phyloP scores from a whole-genome alignment of 164 flowering plant species.

The Vitis labrusca region DNA sequence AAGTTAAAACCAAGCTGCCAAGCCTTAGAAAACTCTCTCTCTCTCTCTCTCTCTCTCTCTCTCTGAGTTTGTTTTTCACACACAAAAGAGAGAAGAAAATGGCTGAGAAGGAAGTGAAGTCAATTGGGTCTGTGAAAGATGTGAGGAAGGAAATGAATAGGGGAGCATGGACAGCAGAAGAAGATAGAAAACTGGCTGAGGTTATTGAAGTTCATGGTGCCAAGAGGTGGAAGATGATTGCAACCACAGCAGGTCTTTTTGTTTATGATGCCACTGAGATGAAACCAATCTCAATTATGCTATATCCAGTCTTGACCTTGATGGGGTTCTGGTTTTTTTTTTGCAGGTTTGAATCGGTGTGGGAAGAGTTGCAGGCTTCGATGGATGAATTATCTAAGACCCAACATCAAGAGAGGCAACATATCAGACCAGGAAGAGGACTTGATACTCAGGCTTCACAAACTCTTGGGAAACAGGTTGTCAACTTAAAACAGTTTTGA shows the following conservation, averaged over 20 bases:
- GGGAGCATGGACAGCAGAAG: slow-evolving; percentile 55
- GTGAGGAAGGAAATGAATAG: slow-evolving; percentile 22
- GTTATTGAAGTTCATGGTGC: slow-evolving; percentile 40
- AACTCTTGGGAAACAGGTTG: slow-evolving; percentile 49
- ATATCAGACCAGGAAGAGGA: slow-evolving; percentile 58
- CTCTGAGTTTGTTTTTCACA: no score
- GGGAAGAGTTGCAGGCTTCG: slow-evolving; percentile 52
- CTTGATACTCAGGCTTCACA: slow-evolving; percentile 52
- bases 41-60: slow-evolving; percentile 2
- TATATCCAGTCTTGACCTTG: background rate
- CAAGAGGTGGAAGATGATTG: slow-evolving; percentile 39
- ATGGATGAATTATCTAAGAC: slow-evolving; percentile 51
- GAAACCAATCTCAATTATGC: background rate
- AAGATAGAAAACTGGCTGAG: slow-evolving; percentile 45
- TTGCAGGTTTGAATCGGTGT: slow-evolving; percentile 40
- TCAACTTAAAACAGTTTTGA: background rate
- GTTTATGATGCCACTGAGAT: background rate
- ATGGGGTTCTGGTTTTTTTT: background rate
- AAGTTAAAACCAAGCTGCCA: background rate
- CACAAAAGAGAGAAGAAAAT: background rate
- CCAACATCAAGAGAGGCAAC: slow-evolving; percentile 56
- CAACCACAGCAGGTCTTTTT: slow-evolving; percentile 43
- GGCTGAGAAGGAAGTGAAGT: background rate
- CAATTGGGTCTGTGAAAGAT: background rate
- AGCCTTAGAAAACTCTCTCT: background rate